phyloP scores from a whole-genome alignment of 1,284 basidiomycete genomes.

The Ceratobasidium sp. region DNA sequence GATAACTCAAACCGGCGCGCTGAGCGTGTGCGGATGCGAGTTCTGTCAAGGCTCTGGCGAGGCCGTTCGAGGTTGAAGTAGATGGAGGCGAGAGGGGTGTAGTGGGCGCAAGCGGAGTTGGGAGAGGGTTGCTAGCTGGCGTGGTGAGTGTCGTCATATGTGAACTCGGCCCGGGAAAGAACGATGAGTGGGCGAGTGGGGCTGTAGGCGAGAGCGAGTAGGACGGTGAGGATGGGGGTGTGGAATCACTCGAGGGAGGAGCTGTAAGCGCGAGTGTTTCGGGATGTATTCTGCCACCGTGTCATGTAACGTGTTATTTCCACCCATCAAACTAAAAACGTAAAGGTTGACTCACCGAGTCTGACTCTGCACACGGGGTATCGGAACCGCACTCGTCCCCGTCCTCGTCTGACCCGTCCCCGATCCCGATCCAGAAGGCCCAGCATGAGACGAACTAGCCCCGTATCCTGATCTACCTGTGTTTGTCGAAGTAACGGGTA shows the following conservation, averaged over 20 bases:
- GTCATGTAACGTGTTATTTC: not conserved
- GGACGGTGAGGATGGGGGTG: constrained; percentile 73
- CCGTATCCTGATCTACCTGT: not conserved
- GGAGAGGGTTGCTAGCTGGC: constrained; percentile 35
- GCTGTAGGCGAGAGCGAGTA: constrained; percentile 69
- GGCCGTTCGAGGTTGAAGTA: constrained; percentile 71
- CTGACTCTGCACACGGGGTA: too few species aligned
- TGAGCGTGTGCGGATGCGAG: constrained; percentile 50
- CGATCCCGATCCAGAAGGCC: too few species aligned
- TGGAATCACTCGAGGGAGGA: constrained; percentile 60
- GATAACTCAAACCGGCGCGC: constrained; percentile 64
- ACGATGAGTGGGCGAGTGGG: constrained; percentile 55
- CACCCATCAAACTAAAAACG: too few species aligned
- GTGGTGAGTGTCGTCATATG: constrained; percentile 44
- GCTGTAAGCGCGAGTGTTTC: constrained; percentile 58
- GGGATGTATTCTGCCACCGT: too few species aligned
- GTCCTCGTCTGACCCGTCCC: too few species aligned
- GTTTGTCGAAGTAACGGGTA: too few species aligned
- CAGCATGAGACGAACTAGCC: not conserved
- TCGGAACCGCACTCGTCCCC: too few species aligned
- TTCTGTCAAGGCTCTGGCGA: constrained; percentile 64
- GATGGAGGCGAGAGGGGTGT: constrained; percentile 51
- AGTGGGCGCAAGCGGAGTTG: constrained; percentile 16
- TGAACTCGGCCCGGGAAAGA: constrained; percentile 60
- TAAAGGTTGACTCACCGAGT: too few species aligned